Conservation (phyloP, 495 filamentous ascomycete genomes). For the Talaromyces stipitatus region DNA sequence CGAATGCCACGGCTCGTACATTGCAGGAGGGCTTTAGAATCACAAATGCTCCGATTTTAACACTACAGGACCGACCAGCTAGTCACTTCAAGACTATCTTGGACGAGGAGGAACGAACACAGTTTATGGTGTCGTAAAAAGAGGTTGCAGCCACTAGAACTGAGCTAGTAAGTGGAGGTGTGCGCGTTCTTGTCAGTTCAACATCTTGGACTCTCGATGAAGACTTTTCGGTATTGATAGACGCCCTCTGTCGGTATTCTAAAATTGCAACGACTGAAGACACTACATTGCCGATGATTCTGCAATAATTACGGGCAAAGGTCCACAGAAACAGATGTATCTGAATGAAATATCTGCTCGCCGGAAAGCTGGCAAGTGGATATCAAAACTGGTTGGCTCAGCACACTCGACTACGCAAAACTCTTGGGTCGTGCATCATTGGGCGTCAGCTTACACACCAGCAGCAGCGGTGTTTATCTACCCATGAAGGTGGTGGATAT, state of each 20-base stretch:
- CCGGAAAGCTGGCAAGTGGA: conserved; percentile 50
- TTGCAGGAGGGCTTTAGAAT: conserved; percentile 59
- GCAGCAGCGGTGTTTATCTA: conserved; percentile 87
- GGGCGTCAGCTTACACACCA: conserved; percentile 85
- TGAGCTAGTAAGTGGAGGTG: conserved; percentile 45
- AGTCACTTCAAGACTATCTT: conserved; percentile 67
- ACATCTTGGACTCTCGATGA: conserved; percentile 97
- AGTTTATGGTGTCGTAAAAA: conserved; percentile 54
- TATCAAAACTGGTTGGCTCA: conserved; percentile 76
- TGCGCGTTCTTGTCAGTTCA: conserved; percentile 71
- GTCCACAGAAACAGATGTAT: conserved; percentile 75
- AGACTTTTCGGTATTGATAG: conserved; percentile 85
- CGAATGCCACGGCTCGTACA: conserved; percentile 75
- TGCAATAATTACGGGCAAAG: conserved; percentile 92
- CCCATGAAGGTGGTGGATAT: conserved; percentile 99
- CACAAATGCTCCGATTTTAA: conserved; percentile 48
- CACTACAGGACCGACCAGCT: conserved; percentile 84
- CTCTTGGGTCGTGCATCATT: conserved; percentile 85
- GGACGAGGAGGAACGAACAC: conserved; percentile 32
- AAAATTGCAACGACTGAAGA: conserved; percentile 29
- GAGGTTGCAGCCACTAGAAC: conserved; percentile 48
- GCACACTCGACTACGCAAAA: conserved; percentile 71
- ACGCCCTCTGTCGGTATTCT: conserved; percentile 69
- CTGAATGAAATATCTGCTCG: conserved; percentile 52
- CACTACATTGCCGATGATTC: conserved; percentile 48